A percentile compares a stretch with the other conserved stretches of the same genome.
Conservation (phyloP, 2,329 filamentous ascomycete species). For the Leptoxyphium fumago region DNA sequence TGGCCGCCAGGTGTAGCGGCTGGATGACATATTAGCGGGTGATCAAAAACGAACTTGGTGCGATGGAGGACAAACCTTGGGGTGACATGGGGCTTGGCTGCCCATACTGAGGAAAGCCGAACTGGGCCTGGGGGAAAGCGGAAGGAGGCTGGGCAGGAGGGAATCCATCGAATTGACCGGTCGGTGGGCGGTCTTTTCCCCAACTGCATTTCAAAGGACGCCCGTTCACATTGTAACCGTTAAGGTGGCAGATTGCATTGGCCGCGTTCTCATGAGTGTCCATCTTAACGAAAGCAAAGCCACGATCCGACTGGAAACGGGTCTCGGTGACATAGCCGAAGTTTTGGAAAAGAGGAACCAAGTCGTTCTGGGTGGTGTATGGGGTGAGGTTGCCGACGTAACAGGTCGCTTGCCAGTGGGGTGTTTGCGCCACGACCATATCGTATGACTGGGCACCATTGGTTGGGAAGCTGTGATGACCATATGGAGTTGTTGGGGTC, state of each 20-base stretch:
- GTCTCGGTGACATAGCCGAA: constrained; percentile 97
- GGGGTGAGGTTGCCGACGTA: constrained; percentile 97
- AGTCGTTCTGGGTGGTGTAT: constrained; percentile 90
- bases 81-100: constrained; percentile 53
- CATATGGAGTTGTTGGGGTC: constrained; percentile 91
- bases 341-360: constrained; percentile 97
- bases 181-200: constrained; percentile 96
- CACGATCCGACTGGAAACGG: constrained; percentile 92
- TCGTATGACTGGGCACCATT: constrained; percentile 96
- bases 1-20: constrained; percentile 40
- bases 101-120: constrained; percentile 89
- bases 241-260: constrained; percentile 96
- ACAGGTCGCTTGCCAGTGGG: constrained; percentile 94
- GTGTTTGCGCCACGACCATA: constrained; percentile 89
- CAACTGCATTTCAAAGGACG: constrained; percentile 97
- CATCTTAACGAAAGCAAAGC: constrained; percentile 99
- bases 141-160: constrained; percentile 43
- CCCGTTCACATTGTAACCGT: constrained; percentile 95
- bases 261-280: constrained; percentile 95
- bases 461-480: constrained; percentile 83
- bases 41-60: neutral
- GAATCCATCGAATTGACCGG: constrained; percentile 58
- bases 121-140: constrained; percentile 63
- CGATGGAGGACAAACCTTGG: neutral
- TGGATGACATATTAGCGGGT: constrained; percentile 9